Percentiles rank a stretch among this genome's conserved stretches.
These are phyloP conservation scores for Heterobasidion parviporum DNA, from an alignment of 1,284 basidiomycete species.

Conservation along the genomic window DNA sequence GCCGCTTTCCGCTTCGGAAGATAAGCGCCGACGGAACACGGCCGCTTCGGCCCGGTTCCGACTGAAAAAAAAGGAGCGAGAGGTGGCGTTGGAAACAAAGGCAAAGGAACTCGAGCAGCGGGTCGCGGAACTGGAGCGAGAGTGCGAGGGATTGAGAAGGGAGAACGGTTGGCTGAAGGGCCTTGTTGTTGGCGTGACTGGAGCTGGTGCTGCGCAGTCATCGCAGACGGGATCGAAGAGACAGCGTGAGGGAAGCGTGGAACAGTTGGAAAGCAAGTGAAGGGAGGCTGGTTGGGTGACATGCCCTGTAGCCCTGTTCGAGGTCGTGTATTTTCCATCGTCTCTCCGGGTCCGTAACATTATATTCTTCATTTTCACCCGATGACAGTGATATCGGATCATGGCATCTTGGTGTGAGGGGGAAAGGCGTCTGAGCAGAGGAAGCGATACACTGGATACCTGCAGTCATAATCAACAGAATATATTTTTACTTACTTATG, in stretches of 20 bases:
- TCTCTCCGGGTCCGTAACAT: not conserved
- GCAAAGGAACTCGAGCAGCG: slow-evolving; percentile 86
- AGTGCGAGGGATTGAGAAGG: slow-evolving; percentile 83
- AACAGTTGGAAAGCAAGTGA: not conserved
- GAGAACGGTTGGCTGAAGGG: slow-evolving; percentile 97
- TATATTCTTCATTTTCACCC: not conserved
- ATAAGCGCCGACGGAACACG: slow-evolving; percentile 93
- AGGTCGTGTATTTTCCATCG: not conserved
- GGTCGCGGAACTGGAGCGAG: slow-evolving; percentile 79
- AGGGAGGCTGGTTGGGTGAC: too few relatives aligned
- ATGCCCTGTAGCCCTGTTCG: not conserved
- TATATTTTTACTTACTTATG: slow-evolving; percentile 1
- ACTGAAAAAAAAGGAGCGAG: slow-evolving; percentile 97
- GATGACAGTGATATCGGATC: not conserved
- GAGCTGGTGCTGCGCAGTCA: slow-evolving; percentile 36
- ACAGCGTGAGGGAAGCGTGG: not conserved
- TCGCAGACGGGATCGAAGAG: not conserved
- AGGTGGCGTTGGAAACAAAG: slow-evolving; percentile 84
- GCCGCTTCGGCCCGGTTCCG: slow-evolving; percentile 97
- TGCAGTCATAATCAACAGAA: not conserved
- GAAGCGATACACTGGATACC: not conserved
- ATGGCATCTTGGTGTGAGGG: too few relatives aligned
- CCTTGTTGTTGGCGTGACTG: slow-evolving; percentile 83
- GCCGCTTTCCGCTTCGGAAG: slow-evolving; percentile 53
- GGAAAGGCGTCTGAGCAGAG: too few relatives aligned